Evolutionary conservation across 1,284 basidiomycete species (phyloP), one percentile per base, ranked within the genome.

Genomic region (Trametes hirsuta): DNA sequence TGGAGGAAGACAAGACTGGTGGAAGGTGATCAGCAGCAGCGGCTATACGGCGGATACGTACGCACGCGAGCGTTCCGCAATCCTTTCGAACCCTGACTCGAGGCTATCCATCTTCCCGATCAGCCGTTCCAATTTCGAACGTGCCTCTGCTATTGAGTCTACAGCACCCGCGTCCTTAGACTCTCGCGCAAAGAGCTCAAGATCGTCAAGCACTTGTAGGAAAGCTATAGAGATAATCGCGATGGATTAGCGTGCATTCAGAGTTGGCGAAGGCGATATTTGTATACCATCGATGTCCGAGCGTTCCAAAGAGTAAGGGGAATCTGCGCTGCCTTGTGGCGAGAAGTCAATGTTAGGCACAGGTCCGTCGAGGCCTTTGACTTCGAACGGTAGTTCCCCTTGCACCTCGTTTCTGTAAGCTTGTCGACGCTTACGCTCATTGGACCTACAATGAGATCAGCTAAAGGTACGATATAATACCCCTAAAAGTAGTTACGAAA

Each of bases 321-420:
- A 73, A 73, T 75, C 73, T 18, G 44, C 54, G 6, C 70, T 69
- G 24, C 87, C 87, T 0, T 79, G 79, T 0, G 91, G 86, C 0
- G 86, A 85, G 67, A 95, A 88, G 66, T 95, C 92, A 62, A 95
- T 84, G 3, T 78, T 80, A 0, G 92, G 91, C 2, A 91, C 87
- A 1, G 85, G 77, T 63, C 90, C 89, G 44, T 92, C 90, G 84
- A 93, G 84, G 12, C 87, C 88, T 55, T 80, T 78, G 6, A 87
- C 82, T 37, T 90, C 86, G 68, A 93, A 95, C 0, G 93, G 94
- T 4, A 95, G 77, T 66, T 92, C 88, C 0, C 88, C 88, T 65
- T 91, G 84, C 11, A 93, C 82, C 66, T 94, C 93, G 14, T 88
- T 83, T 36, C 89, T 83, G 68, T 94, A 92, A 21, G 89, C 80